Percentiles rank a stretch among this genome's conserved stretches.
Conservation (phyloP, 2,329 filamentous ascomycete species). For the Teratosphaeriaceae sp. region DNA sequence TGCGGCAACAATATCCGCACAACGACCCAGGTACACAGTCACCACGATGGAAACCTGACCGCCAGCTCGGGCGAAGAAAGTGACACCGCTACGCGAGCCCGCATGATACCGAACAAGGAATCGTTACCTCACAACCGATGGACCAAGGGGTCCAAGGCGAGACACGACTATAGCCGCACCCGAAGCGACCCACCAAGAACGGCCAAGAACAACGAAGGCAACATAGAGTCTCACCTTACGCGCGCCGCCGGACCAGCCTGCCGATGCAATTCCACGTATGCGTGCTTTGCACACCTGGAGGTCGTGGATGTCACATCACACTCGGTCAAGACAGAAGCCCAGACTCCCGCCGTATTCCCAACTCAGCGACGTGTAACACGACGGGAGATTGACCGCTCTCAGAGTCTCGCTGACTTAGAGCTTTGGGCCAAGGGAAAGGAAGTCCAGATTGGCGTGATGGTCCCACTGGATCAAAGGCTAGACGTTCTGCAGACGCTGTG, state of each 20-base stretch:
- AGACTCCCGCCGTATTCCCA: neutral
- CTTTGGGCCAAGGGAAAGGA: neutral
- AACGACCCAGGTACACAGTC: neutral
- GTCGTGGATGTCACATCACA: no score
- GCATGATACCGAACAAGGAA: neutral
- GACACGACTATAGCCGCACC: no score
- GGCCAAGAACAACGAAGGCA: no score
- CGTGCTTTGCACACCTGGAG: no score
- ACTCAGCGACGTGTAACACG: neutral
- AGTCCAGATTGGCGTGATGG: neutral
- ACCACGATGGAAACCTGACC: neutral
- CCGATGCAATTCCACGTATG: no score
- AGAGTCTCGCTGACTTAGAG: neutral
- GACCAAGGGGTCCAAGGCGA: no score
- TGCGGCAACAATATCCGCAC: neutral
- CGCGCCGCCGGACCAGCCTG: no score
- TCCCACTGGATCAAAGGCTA: neutral
- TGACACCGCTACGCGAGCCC: neutral
- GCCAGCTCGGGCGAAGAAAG: neutral
- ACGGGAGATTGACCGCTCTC: neutral
- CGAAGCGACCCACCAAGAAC: no score
- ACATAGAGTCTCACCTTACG: no score
- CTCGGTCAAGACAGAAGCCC: no score
- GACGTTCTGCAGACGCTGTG: neutral
- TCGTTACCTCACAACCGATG: no score